phyloP scores from a whole-genome alignment of 352 stramenopile genomes.

The Pythium rishiriense region DNA sequence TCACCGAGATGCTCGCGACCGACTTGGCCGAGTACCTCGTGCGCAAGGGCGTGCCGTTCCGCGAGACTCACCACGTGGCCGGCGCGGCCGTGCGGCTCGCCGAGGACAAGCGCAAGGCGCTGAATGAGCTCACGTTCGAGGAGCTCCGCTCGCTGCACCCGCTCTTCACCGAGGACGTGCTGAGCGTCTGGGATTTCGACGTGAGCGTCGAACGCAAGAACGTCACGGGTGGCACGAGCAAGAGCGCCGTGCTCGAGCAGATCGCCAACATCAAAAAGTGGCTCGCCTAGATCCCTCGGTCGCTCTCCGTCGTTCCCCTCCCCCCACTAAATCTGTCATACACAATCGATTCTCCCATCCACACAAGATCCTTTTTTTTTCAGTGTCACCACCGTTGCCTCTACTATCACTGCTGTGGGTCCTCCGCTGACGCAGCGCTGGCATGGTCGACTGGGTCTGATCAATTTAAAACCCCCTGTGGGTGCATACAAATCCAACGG shows the following conservation, averaged over 20 bases:
- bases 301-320: background rate
- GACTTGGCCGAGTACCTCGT: constrained; percentile 99
- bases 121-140: constrained; percentile 88
- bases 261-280: constrained; percentile 74
- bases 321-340: background rate
- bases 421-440: too few species aligned
- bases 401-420: too few species aligned
- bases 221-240: constrained; percentile 82
- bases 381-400: too few species aligned
- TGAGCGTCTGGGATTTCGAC: constrained; percentile 91
- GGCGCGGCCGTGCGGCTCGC: constrained; percentile 91
- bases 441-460: too few species aligned
- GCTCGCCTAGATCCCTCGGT: constrained; percentile 40
- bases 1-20: constrained; percentile 99
- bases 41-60: constrained; percentile 98
- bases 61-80: constrained; percentile 99
- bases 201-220: constrained; percentile 91
- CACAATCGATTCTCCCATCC: background rate
- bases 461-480: background rate
- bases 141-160: constrained; percentile 88
- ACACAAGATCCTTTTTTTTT: too few species aligned
- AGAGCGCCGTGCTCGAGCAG: constrained; percentile 77
- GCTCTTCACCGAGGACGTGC: constrained; percentile 89
- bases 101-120: constrained; percentile 84
- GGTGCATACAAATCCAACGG: too few species aligned